These are phyloP conservation scores for Aureobasidium uvarum DNA, from an alignment of 2,329 filamentous ascomycete genomes.

Conservation along the genomic window DNA sequence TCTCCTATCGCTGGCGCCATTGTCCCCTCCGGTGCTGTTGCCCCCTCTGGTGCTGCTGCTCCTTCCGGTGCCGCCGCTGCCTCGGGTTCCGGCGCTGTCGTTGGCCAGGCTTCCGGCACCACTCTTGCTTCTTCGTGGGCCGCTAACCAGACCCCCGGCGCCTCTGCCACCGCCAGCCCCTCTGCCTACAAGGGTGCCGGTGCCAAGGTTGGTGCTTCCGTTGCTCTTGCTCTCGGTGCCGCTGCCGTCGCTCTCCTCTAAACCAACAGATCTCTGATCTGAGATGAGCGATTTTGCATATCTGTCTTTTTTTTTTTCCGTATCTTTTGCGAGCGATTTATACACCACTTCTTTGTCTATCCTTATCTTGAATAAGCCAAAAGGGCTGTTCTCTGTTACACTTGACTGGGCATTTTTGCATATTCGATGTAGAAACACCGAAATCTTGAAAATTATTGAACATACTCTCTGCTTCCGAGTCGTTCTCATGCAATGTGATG, in stretches of 20 bases:
- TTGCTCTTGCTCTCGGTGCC: constrained; percentile 23
- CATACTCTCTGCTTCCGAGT: background rate
- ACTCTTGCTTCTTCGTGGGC: constrained; percentile 25
- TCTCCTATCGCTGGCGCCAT: constrained; percentile 24
- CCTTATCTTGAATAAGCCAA: background rate
- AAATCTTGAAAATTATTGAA: background rate
- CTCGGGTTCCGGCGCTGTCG: constrained; percentile 14
- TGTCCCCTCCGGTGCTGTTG: constrained; percentile 11
- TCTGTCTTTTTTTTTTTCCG: background rate
- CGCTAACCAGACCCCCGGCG: constrained; percentile 21
- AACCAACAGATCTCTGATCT: background rate
- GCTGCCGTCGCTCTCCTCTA: constrained; percentile 19
- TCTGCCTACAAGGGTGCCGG: constrained; percentile 21
- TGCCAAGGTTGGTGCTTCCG: constrained; percentile 20
- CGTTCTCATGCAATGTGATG: background rate
- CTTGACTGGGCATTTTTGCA: background rate
- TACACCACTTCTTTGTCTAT: constrained; percentile 8
- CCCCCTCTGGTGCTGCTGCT: constrained; percentile 10
- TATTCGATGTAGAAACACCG: background rate
- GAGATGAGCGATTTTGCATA: background rate
- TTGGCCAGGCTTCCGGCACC: constrained; percentile 12
- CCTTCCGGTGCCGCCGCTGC: constrained; percentile 6
- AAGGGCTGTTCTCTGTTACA: background rate
- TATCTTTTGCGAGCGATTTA: constrained; percentile 21
- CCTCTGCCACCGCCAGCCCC: background rate